Evolutionary conservation across 352 stramenopile species (phyloP).

Genomic region (Peronospora destructor): DNA sequence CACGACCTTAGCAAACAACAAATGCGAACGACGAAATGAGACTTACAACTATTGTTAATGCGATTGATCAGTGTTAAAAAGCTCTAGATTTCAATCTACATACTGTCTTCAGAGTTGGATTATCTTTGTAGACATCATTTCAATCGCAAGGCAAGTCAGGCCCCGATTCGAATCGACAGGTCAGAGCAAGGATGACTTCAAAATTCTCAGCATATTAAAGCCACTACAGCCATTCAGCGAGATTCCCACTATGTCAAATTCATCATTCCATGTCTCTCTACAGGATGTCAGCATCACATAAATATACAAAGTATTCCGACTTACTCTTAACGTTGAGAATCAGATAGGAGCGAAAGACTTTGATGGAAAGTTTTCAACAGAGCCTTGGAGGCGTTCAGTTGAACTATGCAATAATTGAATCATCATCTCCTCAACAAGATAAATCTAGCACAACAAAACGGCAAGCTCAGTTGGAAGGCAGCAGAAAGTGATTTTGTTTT

Average conservation of each 20-base stretch:
- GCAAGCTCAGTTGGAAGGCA: conserved; percentile 82
- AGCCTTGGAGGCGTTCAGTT: conserved; percentile 55
- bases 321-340: conserved; percentile 37
- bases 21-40: no score
- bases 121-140: conserved; percentile 69
- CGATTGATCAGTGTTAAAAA: conserved; percentile 84
- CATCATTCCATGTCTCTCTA: conserved; percentile 46
- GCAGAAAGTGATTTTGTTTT: conserved; percentile 82
- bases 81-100: conserved; percentile 69
- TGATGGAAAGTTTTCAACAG: conserved; percentile 63
- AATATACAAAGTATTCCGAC: not conserved
- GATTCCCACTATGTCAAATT: conserved; percentile 79
- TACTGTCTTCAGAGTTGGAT: conserved; percentile 80
- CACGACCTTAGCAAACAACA: no score
- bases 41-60: not conserved
- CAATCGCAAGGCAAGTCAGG: conserved; percentile 28
- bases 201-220: conserved; percentile 43
- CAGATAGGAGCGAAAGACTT: conserved; percentile 85
- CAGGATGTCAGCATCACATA: not conserved
- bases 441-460: conserved; percentile 1
- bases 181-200: conserved; percentile 81
- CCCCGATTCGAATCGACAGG: conserved; percentile 15
- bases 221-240: conserved; percentile 52
- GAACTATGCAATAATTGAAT: conserved; percentile 73
- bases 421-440: conserved; percentile 48